phyloP scores from a whole-genome alignment of 1,139 yeast genomes.

The Debaryomyces nepalensis region DNA sequence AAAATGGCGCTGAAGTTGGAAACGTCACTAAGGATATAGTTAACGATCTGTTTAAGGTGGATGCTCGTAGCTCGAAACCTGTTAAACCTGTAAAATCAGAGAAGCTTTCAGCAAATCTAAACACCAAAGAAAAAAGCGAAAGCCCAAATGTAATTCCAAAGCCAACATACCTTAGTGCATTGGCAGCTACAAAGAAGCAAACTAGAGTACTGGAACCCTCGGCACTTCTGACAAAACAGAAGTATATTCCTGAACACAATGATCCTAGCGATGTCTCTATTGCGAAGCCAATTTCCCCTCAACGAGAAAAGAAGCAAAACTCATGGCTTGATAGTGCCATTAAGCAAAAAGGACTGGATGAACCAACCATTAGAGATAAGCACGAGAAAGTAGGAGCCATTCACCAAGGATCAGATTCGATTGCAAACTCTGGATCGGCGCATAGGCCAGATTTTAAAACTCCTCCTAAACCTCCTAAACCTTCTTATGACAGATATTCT shows the following conservation, averaged over 20 bases:
- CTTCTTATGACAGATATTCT: slow-evolving; percentile 20
- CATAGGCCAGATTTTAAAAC: not conserved
- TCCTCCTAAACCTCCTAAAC: slow-evolving; percentile 14
- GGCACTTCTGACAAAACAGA: slow-evolving; percentile 4
- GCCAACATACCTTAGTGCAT: slow-evolving; percentile 9
- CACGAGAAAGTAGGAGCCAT: too few relatives aligned
- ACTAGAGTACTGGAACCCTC: not conserved
- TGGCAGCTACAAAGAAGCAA: slow-evolving; percentile 4
- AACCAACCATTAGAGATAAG: slow-evolving; percentile 7
- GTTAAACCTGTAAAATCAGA: slow-evolving; percentile 6
- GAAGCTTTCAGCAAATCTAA: not conserved
- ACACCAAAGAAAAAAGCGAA: not conserved
- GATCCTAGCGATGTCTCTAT: slow-evolving; percentile 5
- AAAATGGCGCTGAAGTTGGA: slow-evolving; percentile 14
- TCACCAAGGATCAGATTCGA: too few relatives aligned
- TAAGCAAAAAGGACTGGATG: slow-evolving; percentile 17
- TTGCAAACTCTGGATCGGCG: too few relatives aligned
- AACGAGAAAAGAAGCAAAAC: slow-evolving; percentile 20
- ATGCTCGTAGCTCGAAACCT: not conserved
- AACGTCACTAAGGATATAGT: slow-evolving; percentile 3
- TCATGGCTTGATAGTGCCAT: slow-evolving; percentile 29
- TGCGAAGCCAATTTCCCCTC: slow-evolving; percentile 8
- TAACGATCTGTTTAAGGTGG: not conserved
- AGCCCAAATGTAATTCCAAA: slow-evolving; percentile 7
- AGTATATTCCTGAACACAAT: slow-evolving; percentile 9